Evolutionary conservation across 1,284 basidiomycete species (phyloP).

Genomic region (Sanghuangporus sanghuang): DNA sequence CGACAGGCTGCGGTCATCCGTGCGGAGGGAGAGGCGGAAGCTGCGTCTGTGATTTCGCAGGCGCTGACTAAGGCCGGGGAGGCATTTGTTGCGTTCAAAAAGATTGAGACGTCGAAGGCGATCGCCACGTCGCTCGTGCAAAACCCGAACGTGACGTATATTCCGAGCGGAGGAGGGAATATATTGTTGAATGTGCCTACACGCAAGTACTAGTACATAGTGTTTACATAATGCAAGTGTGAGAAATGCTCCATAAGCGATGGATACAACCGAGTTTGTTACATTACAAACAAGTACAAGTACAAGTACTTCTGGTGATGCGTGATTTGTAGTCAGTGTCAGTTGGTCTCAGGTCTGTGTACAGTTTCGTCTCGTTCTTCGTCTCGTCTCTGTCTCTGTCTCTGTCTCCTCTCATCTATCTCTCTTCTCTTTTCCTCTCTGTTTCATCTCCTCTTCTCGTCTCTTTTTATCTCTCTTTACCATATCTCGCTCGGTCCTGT

Average conservation of each 20-base stretch:
- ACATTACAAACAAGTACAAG: too few species aligned
- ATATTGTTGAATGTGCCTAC: slow-evolving; percentile 81
- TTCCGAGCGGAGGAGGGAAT: slow-evolving; percentile 76
- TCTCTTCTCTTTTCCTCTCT: slow-evolving; percentile 28
- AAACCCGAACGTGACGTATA: slow-evolving; percentile 85
- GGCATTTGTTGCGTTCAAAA: slow-evolving; percentile 91
- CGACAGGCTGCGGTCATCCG: slow-evolving; percentile 97
- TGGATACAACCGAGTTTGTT: too few species aligned
- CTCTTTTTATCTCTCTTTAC: slow-evolving; percentile 35
- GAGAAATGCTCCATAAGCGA: neutral
- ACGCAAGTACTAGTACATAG: too few species aligned
- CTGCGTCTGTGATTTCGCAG: slow-evolving; percentile 86
- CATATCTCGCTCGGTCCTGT: slow-evolving; percentile 29
- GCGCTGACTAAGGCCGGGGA: slow-evolving; percentile 95
- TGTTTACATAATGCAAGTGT: too few species aligned
- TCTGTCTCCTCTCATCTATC: slow-evolving; percentile 13
- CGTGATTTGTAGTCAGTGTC: neutral
- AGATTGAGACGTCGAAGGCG: slow-evolving; percentile 97
- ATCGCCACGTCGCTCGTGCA: slow-evolving; percentile 79
- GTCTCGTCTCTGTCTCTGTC: slow-evolving; percentile 8
- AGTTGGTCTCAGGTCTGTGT: neutral
- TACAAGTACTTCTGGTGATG: too few species aligned
- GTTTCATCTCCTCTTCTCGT: slow-evolving; percentile 33
- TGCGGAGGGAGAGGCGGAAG: slow-evolving; percentile 98
- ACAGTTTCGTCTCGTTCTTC: slow-evolving; percentile 17